phyloP scores from a whole-genome alignment of 169 alveolate species.

The Eimeria acervulina region DNA sequence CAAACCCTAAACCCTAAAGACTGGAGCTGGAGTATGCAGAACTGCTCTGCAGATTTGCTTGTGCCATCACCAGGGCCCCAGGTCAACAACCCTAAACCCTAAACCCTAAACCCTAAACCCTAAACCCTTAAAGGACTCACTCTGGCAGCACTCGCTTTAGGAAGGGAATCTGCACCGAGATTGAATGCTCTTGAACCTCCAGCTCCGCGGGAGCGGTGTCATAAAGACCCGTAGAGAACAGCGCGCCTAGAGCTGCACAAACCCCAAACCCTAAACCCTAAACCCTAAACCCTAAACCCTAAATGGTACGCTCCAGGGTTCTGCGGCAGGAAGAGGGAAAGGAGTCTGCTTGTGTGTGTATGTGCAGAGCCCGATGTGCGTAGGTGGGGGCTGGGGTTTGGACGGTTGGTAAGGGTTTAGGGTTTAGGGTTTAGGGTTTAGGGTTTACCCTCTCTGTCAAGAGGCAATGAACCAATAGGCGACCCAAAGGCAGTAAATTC shows the following conservation, averaged over 20 bases:
- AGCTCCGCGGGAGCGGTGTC: slow-evolving; percentile 20
- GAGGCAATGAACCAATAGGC: slow-evolving; percentile 2
- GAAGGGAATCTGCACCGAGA: slow-evolving; percentile 16
- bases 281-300: slow-evolving; percentile 51
- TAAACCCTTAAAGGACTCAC: slow-evolving; percentile 19
- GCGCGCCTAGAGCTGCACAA: slow-evolving; percentile 35
- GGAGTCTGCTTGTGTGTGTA: not conserved
- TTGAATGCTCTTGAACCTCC: not conserved
- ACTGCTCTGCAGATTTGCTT: no score
- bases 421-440: slow-evolving; percentile 44
- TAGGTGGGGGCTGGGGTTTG: not conserved
- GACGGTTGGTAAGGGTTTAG: not conserved
- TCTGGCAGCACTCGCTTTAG: slow-evolving; percentile 25
- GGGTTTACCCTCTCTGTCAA: slow-evolving; percentile 26
- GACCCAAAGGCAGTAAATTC: not conserved
- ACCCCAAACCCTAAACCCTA: slow-evolving; percentile 39
- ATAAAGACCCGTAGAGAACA: not conserved
- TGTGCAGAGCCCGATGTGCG: not conserved
- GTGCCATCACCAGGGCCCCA: not conserved
- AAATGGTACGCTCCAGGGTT: not conserved
- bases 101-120: slow-evolving; percentile 50
- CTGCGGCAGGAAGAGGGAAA: no score
- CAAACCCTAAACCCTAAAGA: slow-evolving; percentile 28
- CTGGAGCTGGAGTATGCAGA: not conserved
- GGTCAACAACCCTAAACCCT: slow-evolving; percentile 30